Evolutionary conservation across 129 eudicot species (phyloP), one percentile per base, ranked within the genome.

Genomic region (Daucus carota): DNA sequence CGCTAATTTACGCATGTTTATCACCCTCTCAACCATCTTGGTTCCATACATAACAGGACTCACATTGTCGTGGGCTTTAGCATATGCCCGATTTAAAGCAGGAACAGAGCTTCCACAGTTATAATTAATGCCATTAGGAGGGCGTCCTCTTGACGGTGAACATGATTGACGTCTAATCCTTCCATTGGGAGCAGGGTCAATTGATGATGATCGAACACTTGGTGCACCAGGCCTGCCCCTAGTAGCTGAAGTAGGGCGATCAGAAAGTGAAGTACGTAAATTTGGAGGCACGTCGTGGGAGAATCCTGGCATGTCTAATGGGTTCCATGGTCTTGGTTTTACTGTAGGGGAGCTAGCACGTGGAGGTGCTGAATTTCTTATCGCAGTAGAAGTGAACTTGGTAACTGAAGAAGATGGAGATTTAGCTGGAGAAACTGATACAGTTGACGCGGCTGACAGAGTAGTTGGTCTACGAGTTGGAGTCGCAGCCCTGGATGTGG

Each of bases 281-380:
- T 93, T 93, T 34, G 98, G 98, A n/a, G 98, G 98, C 54, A 87
- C 92, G 11, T 93, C 98, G 16, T 87, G 90, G 73, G 98, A 89
- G 75, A 84, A 91, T 18, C 97, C 98, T 15, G 98, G 98, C 96
- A 93, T 93, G 70, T 91, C 97, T 32, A 92, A 89, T 26, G 98
- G 98, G 73, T 93, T 93, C 98, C 97, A 91, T 29, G 93, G 91
- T 84, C 86, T 83, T 47, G 97, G 91, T 85, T 89, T 87, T 78
- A 86, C 90, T 3, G 85, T 82, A 7, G 97, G 98, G 36, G 98
- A 91, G 73, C 74, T 79, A 70, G 89, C 77, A 45, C 93, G 97
- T 38, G 88, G 79, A n/a, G 87, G 84, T 34, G 50, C 84, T 2
- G 78, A 77, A 75, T 84, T 83, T 73, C 83, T 87, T 74, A 79